Base-by-base conservation (phyloP, 2,329 filamentous ascomycete species). In the Cladosporium colombiae region DNA sequence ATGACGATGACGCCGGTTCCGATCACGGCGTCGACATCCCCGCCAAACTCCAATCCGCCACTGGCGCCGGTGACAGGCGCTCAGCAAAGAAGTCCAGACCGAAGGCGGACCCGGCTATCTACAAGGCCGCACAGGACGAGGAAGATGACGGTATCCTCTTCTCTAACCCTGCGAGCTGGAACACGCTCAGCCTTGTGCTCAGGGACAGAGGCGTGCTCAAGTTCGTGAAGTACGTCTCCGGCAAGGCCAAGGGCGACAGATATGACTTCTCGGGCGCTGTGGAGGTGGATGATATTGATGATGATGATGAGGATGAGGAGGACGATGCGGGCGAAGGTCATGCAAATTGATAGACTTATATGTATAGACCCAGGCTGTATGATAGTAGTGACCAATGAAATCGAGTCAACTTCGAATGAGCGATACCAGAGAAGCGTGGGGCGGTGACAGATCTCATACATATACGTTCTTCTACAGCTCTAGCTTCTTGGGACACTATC, bases 181-280 rank as follows among this genome's bases (percentile, higher is more conserved):
- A 98, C 78, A 92, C 91, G 69, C 84, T 99, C 81, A 93, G 90
- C 69, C 87, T 99, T 70, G 95, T 98, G 35, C 81, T 98, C 71
- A 86, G 95, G 66, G 95, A 99, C 76, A 88, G 87, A 70, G 93
- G 92, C 16, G 90, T 91, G 16, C 83, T 99, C 75, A 89, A 92
- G 77, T 99, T 99, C 76, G 93, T 98, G 74, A 99, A 98, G 82
- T 99, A 98, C 77, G 90, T 99, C 25, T 96, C 91, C 78, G 84
- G 84, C 67, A 86, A 85, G 60, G 95, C 95, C 8, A 87, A 87
- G 74, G 95, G 95, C 0, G 95, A 98, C 79, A 85, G 95, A 52
- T 98, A 93, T 92, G 95, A 99, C 80, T 84, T 98, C 59, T 89
- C 88, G 56, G 95, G 88, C 0, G 88, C 88, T 37, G 92, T 91